Evolutionary conservation across 2,329 filamentous ascomycete genomes (phyloP), one percentile per base, ranked within the genome.

Genomic region (Macroventuria anomochaeta): DNA sequence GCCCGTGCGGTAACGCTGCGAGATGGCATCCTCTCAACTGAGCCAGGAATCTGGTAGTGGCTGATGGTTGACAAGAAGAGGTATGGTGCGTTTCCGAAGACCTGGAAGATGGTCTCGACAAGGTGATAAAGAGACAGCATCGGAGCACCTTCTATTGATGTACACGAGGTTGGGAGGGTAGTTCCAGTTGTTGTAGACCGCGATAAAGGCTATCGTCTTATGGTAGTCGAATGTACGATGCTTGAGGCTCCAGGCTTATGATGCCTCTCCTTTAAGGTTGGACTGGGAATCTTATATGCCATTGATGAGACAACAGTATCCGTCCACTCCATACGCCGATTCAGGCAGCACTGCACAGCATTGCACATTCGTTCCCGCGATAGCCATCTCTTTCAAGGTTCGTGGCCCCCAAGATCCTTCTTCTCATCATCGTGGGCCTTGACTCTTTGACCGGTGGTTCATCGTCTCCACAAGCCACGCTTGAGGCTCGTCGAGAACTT

Each of bases 401-500:
- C n/a, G 7, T 38, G 41, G 52, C 52, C 52, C 52, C 51, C 44
- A 49, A 40, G 33, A 18, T 44, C 23, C 28, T 13, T 29, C 34
- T 36, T 20, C 33, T 43, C 52, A 46, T 49, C 46, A 42, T 50
- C 40, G 25, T n/a, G 36, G 34, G 18, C 41, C 29, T 29, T 37
- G 39, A 50, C 17, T 41, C 34, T 50, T 28, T 46, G 29, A 37
- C 31, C 18, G 36, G 37, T 29, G 36, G 23, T 37, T 21, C 26
- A 37, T 36, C 41, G 25, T 50, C 44, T 44, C 44, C 41, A 55
- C 40, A 36, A 46, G 52, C 36, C 52, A 50, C 52, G 41, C 46
- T 50, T 50, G 46, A 55, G 46, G 37, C 52, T 46, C 37, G 17
- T 37, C 52, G 31, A 46, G 46, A 46, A 41, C 36, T 17, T 38